Evolutionary conservation across 1,284 basidiomycete genomes (phyloP).

Genomic region (Puccinia triticina): DNA sequence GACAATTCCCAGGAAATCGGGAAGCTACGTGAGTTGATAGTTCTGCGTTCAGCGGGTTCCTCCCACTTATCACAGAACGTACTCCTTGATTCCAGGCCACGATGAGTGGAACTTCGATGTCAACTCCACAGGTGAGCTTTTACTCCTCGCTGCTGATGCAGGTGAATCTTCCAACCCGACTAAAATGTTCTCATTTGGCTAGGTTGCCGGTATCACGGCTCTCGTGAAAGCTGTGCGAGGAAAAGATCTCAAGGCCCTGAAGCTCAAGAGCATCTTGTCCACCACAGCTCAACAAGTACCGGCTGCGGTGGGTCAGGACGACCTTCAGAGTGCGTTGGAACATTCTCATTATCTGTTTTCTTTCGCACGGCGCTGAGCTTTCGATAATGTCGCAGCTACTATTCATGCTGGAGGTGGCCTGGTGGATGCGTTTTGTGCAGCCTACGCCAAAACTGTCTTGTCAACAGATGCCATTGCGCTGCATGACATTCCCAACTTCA

Average conservation of each 20-base stretch:
- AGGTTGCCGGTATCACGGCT: constrained; percentile 46
- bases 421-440: constrained; percentile 41
- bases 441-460: constrained; percentile 25
- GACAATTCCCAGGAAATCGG: constrained; percentile 22
- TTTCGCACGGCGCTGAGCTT: neutral
- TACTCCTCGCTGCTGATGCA: neutral
- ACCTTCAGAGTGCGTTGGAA: constrained; percentile 22
- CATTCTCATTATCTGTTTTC: neutral
- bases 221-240: constrained; percentile 28
- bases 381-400: constrained; percentile 11
- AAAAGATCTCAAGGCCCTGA: neutral
- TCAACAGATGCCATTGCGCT: constrained; percentile 26
- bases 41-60: neutral
- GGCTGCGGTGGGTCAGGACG: neutral
- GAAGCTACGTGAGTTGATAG: constrained; percentile 26
- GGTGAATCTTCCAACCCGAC: neutral
- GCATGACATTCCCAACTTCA: constrained; percentile 31
- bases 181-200: neutral
- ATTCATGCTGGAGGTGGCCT: constrained; percentile 48
- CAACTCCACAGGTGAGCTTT: constrained; percentile 34
- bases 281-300: constrained; percentile 28
- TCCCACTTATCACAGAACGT: neutral
- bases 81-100: constrained; percentile 13
- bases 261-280: constrained; percentile 26
- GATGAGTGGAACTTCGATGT: constrained; percentile 47